Conservation (phyloP, 1,284 basidiomycete genomes). For the Leccinum laetum region DNA sequence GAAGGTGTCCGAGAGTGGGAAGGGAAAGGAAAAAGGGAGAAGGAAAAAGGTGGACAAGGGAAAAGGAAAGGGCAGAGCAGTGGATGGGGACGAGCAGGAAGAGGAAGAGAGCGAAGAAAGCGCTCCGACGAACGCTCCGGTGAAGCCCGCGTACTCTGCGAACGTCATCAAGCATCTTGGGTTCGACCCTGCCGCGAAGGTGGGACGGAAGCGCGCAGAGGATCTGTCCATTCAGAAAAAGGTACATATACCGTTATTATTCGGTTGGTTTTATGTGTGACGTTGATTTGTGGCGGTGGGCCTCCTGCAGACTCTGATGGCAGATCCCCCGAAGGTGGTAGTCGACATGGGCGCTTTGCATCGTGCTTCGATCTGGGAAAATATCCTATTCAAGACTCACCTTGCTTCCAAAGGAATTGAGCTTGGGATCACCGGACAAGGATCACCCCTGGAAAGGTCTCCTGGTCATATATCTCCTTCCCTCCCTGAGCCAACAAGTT, state of each 20-base stretch:
- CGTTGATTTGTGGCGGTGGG: conserved; percentile 48
- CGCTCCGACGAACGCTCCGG: conserved; percentile 8
- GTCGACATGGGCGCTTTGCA: conserved; percentile 81
- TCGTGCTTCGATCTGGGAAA: conserved; percentile 86
- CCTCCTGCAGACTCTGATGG: conserved; percentile 77
- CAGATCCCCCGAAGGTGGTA: conserved; percentile 66
- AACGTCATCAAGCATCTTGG: conserved; percentile 66
- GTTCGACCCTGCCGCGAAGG: conserved; percentile 67
- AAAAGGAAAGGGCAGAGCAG: conserved; percentile 13
- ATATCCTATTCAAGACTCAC: conserved; percentile 71
- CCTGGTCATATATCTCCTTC: conserved; percentile 41
- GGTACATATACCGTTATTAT: conserved; percentile 34
- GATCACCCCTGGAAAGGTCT: conserved; percentile 46
- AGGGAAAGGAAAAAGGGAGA: conserved; percentile 19
- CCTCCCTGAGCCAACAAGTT: conserved; percentile 37
- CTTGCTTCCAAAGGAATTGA: conserved; percentile 54
- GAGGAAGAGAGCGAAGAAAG: conserved; percentile 26
- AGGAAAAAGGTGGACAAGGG: conserved; percentile 23
- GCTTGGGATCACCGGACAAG: conserved; percentile 36
- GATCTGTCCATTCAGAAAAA: conserved; percentile 51
- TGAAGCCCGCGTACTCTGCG: conserved; percentile 59
- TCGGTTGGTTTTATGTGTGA: not conserved
- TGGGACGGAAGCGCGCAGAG: conserved; percentile 43
- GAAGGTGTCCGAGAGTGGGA: conserved; percentile 15
- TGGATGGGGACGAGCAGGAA: not conserved